These are phyloP conservation scores for Fraxinus cuspidata DNA, from an alignment of 257 asterid species.

Conservation along the genomic window DNA sequence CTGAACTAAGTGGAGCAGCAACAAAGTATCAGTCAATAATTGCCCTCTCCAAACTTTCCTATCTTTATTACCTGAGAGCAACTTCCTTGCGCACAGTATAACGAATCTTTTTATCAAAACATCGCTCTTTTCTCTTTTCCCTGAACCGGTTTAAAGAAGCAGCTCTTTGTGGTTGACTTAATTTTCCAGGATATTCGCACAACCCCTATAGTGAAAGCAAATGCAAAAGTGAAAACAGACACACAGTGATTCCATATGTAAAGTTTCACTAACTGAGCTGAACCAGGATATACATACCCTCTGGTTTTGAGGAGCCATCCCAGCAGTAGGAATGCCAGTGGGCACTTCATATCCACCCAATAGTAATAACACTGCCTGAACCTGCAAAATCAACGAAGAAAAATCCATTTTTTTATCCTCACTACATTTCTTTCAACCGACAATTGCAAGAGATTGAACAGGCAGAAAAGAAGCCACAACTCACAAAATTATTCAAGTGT, in stretches of 20 bases:
- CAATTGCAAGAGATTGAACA: neutral
- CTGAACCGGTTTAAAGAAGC: constrained; percentile 92
- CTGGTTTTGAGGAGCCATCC: constrained; percentile 66
- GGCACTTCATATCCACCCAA: constrained; percentile 96
- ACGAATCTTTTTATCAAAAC: constrained; percentile 93
- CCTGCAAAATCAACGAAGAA: constrained; percentile 43
- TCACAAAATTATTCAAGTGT: neutral
- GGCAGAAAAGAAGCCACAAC: neutral
- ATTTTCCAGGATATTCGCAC: constrained; percentile 71
- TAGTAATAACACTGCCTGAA: constrained; percentile 81
- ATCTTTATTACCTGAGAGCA: constrained; percentile 74
- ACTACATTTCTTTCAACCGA: neutral
- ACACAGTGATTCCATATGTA: constrained; percentile 4
- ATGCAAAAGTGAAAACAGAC: constrained; percentile 21
- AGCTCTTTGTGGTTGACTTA: constrained; percentile 85
- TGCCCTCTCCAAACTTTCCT: constrained; percentile 10
- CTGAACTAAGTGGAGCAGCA: neutral
- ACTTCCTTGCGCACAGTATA: constrained; percentile 97
- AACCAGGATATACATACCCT: constrained; percentile 49
- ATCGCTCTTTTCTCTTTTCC: constrained; percentile 91
- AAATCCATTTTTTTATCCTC: neutral
- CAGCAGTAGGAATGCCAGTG: constrained; percentile 62
- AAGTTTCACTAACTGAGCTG: constrained; percentile 17
- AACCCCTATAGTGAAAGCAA: constrained; percentile 44
- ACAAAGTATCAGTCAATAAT: neutral